phyloP scores from a whole-genome alignment of 331 rosid species.

The Rosa hybrid region DNA sequence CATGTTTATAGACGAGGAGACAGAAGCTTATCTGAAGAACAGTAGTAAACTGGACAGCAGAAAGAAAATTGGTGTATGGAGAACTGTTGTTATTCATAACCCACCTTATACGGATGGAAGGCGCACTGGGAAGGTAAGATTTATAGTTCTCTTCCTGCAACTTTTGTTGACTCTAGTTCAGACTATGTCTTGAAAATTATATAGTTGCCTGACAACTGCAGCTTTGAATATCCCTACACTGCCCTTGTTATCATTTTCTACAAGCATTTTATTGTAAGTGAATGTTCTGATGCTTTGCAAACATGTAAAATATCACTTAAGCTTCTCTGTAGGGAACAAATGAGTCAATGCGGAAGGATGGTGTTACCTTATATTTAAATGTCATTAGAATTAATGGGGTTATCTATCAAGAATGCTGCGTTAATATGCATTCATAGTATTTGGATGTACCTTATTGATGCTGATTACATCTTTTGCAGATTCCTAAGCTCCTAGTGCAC shows the following conservation, averaged over 20 bases:
- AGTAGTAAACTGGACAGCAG: slow-evolving; percentile 53
- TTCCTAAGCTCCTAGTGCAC: slow-evolving; percentile 94
- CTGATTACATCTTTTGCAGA: slow-evolving; percentile 41
- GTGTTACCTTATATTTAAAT: slow-evolving; percentile 5
- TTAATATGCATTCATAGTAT: slow-evolving; percentile 8
- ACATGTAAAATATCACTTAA: neutral
- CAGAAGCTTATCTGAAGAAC: slow-evolving; percentile 58
- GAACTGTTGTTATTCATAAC: slow-evolving; percentile 66
- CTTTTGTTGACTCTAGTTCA: neutral
- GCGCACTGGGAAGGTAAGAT: slow-evolving; percentile 84
- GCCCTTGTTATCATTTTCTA: neutral
- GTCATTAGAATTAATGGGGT: slow-evolving; percentile 6
- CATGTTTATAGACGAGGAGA: slow-evolving; percentile 81
- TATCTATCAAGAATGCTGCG: neutral
- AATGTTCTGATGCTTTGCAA: neutral
- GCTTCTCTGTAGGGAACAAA: neutral
- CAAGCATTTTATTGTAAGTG: neutral
- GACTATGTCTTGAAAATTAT: neutral
- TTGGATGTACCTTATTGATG: slow-evolving; percentile 15
- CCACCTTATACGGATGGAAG: slow-evolving; percentile 78
- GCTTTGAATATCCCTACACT: neutral
- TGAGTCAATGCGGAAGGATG: neutral
- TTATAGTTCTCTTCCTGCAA: slow-evolving; percentile 15
- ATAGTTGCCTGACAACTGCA: neutral
- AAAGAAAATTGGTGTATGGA: slow-evolving; percentile 86